Percentiles rank a stretch among this genome's conserved stretches.
Conservation (phyloP, 805 yeast genomes). For the Teunomyces pallodes region DNA sequence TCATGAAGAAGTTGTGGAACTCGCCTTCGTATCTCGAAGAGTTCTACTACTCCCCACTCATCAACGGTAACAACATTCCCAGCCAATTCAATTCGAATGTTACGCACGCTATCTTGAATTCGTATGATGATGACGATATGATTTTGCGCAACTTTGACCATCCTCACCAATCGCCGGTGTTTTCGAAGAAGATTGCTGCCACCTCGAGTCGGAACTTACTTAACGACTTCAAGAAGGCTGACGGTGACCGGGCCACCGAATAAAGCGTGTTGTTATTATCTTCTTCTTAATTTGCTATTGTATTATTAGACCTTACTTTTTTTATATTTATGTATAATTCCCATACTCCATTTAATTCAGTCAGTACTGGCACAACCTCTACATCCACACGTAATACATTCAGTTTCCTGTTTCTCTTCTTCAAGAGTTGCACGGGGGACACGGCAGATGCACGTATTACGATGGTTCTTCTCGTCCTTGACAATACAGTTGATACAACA, state of each 20-base stretch:
- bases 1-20: constrained; percentile 56
- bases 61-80: constrained; percentile 5
- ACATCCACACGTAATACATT: constrained; percentile 83
- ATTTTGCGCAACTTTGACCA: constrained; percentile 39
- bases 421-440: constrained; percentile 65
- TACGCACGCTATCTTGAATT: constrained; percentile 20
- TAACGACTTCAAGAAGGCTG: constrained; percentile 10
- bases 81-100: constrained; percentile 9
- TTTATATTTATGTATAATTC: not conserved
- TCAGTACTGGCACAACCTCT: constrained; percentile 79
- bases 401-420: constrained; percentile 24
- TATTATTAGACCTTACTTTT: constrained; percentile 9
- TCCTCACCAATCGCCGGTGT: constrained; percentile 13
- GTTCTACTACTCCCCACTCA: constrained; percentile 50
- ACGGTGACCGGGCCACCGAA: not conserved
- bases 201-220: constrained; percentile 17
- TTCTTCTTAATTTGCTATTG: not conserved
- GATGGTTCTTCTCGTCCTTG: constrained; percentile 55
- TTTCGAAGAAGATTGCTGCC: constrained; percentile 3
- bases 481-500: constrained; percentile 83
- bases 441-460: constrained; percentile 75
- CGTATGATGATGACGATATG: constrained; percentile 48
- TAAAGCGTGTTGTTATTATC: not conserved
- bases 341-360: constrained; percentile 22
- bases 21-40: constrained; percentile 68